These are phyloP conservation scores for Dictyostelium purpureum DNA, from an alignment of 78 protist species.

Conservation along the genomic window DNA sequence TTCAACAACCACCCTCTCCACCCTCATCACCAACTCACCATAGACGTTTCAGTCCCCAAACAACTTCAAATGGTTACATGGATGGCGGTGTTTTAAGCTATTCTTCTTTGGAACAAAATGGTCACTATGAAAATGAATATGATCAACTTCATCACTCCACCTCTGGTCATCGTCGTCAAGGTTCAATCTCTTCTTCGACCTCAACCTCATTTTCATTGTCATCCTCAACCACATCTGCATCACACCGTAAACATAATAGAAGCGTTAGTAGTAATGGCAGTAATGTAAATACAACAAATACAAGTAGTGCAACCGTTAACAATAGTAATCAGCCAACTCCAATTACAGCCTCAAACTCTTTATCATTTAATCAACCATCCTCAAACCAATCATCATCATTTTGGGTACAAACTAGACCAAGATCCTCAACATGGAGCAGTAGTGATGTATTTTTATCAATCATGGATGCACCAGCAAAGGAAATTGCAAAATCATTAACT, in stretches of 20 bases:
- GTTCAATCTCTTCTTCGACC: not conserved
- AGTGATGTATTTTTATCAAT: constrained; percentile 47
- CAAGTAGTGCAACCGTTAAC: too few species aligned
- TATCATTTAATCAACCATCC: not conserved
- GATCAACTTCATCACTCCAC: not conserved
- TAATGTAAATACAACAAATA: not conserved
- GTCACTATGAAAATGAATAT: not conserved
- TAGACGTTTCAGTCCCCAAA: constrained; percentile 2
- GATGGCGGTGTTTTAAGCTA: not conserved
- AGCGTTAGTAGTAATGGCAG: not conserved
- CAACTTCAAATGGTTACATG: not conserved
- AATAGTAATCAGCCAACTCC: not conserved
- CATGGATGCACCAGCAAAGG: constrained; percentile 76
- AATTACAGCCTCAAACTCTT: not conserved
- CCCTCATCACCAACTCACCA: constrained; percentile 3
- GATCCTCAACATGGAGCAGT: constrained; percentile 56
- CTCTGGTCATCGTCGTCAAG: not conserved
- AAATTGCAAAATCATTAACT: constrained; percentile 58
- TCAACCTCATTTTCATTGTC: not conserved
- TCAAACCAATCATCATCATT: not conserved
- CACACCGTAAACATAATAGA: too few species aligned
- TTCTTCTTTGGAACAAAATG: not conserved
- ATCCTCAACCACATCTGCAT: not conserved
- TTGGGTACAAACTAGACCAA: constrained; percentile 39
- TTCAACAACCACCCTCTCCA: not conserved